Percentiles rank a stretch among this genome's conserved stretches.
Conservation (phyloP, 1,139 yeast genomes). For the Pneumocystis murina region DNA sequence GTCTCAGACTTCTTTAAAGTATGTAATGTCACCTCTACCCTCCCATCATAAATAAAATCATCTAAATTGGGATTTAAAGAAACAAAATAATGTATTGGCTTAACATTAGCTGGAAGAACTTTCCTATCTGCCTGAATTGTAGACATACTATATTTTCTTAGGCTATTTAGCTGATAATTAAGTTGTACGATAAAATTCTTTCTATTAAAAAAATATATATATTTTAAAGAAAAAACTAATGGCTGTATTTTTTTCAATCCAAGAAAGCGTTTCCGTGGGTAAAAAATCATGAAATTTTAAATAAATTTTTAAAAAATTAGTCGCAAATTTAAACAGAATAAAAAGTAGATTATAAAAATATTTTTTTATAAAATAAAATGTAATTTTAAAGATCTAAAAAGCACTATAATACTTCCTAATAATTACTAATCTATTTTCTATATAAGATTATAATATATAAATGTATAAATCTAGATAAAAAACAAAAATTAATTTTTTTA, state of each 20-base stretch:
- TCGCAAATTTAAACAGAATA: neutral
- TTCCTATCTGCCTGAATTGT: constrained; percentile 27
- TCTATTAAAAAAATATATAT: neutral
- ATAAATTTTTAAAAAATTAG: neutral
- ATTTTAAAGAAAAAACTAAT: neutral
- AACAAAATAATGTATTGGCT: constrained; percentile 54
- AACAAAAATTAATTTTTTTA: no score
- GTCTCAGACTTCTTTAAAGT: constrained; percentile 41
- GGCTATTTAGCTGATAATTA: neutral
- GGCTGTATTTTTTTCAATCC: neutral
- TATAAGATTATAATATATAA: neutral
- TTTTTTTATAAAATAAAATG: neutral
- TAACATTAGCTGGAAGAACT: constrained; percentile 57
- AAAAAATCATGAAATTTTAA: neutral
- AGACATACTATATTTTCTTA: neutral
- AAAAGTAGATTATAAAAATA: neutral
- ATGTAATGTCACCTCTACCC: constrained; percentile 35
- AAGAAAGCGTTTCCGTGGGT: neutral
- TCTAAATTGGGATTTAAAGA: constrained; percentile 60
- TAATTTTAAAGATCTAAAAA: neutral
- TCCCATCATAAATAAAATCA: constrained; percentile 56
- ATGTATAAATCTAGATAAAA: no score
- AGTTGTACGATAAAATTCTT: neutral
- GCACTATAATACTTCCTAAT: neutral
- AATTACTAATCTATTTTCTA: neutral